Evolutionary conservation across 2,329 filamentous ascomycete species (phyloP), one percentile per base, ranked within the genome.

Genomic region (Aspergillus fumigatus): DNA sequence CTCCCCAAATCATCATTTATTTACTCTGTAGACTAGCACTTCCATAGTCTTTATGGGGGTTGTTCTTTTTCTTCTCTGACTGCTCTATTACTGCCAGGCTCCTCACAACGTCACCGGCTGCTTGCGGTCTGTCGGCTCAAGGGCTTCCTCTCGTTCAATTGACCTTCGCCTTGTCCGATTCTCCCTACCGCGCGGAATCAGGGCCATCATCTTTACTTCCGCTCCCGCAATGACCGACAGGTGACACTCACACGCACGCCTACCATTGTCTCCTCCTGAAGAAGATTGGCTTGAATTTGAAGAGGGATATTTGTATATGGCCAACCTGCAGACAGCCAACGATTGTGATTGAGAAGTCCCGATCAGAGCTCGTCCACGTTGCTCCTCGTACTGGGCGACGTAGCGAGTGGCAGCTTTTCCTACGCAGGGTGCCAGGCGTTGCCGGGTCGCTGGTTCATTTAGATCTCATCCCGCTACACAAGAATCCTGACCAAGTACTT

Each of bases 201-300:
- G 8, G 32, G 14, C 14, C 14, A 38, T 38, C 14, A 38, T 38
- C 32, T 7, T 38, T 38, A 14, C 14, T 38, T 7, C 32, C 32
- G 14, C 54, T 60, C 55, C 54, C 60, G 54, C 54, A 55, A 62
- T 64, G 60, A 55, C 50, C 49, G 41, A 29, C 47, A 56, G 51
- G 51, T 63, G 59, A 62, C 57, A 57, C 55, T 55, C 35, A 57
- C 43, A 50, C 25, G 5, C 25, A 35, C 29, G 17, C 32, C 32
- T 17, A 35, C 32, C 11, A 6, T 35, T 17, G 11, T 35, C 32
- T 32, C 29, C 11, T 14, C 4, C 29, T 2, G 32, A 35, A 35
- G 43, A 49, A 51, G 27, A 26, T 48, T 26, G 35, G 19, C 17
- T 48, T 47, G 32, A 26, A 19, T 43, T 32, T 41, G 40, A 27